These are phyloP conservation scores for Penicillium sp. DNA, from an alignment of 2,329 filamentous ascomycete species.

Conservation along the genomic window DNA sequence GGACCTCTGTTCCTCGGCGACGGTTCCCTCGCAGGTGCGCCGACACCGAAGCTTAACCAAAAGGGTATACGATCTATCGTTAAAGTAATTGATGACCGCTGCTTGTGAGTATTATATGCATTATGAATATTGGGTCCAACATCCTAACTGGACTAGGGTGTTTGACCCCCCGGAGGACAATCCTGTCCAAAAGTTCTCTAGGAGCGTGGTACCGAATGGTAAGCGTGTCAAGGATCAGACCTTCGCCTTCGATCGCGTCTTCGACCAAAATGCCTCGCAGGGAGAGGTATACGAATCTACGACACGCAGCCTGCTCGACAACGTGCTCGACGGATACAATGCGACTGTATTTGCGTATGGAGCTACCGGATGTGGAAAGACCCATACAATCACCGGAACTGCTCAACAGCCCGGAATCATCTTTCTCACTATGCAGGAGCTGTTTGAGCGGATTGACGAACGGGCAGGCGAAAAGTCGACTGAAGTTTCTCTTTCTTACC, in stretches of 20 bases:
- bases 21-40: slow-evolving; percentile 83
- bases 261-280: slow-evolving; percentile 91
- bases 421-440: slow-evolving; percentile 97
- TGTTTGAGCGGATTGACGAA: slow-evolving; percentile 95
- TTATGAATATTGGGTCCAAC: slow-evolving; percentile 6
- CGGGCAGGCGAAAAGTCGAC: slow-evolving; percentile 80
- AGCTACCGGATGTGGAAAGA: slow-evolving; percentile 96
- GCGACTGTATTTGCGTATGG: slow-evolving; percentile 98
- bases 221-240: slow-evolving; percentile 97
- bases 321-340: slow-evolving; percentile 95
- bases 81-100: slow-evolving; percentile 94
- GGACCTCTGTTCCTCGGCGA: slow-evolving; percentile 92
- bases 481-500: slow-evolving; percentile 87
- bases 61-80: slow-evolving; percentile 88
- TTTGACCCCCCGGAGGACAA: slow-evolving; percentile 97
- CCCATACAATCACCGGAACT: slow-evolving; percentile 93
- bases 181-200: slow-evolving; percentile 81
- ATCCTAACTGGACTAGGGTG: slow-evolving; percentile 57
- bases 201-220: slow-evolving; percentile 74
- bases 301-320: slow-evolving; percentile 84
- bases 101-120: slow-evolving; percentile 66
- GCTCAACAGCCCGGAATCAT: slow-evolving; percentile 93
- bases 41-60: slow-evolving; percentile 77
- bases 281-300: slow-evolving; percentile 94
- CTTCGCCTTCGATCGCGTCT: slow-evolving; percentile 93